These are phyloP conservation scores for Tulasnella calospora DNA, from an alignment of 768 basidiomycete genomes.

Conservation along the genomic window DNA sequence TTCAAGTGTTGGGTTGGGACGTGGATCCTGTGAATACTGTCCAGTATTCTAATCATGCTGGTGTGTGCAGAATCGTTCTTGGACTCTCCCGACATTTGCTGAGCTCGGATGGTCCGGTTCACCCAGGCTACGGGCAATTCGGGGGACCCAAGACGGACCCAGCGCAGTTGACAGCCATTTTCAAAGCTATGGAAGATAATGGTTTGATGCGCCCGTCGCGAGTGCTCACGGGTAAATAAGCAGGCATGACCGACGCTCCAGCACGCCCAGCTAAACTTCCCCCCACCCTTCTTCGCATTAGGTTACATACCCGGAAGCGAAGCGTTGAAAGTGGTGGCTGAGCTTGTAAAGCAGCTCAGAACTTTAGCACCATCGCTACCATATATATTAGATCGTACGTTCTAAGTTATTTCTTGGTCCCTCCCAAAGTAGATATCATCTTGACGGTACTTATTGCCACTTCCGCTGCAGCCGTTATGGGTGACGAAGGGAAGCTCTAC, in stretches of 20 bases:
- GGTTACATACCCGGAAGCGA: slow-evolving; percentile 88
- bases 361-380: slow-evolving; percentile 54
- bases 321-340: slow-evolving; percentile 60
- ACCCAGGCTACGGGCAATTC: slow-evolving; percentile 73
- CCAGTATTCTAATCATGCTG: slow-evolving; percentile 91
- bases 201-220: slow-evolving; percentile 67
- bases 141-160: slow-evolving; percentile 77
- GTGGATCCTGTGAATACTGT: slow-evolving; percentile 96
- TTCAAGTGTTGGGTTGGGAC: slow-evolving; percentile 74
- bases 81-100: background rate
- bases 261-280: background rate
- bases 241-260: background rate
- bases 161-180: slow-evolving; percentile 68
- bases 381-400: slow-evolving; percentile 89
- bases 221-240: slow-evolving; percentile 64
- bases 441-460: background rate
- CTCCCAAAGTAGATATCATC: background rate
- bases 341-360: slow-evolving; percentile 59
- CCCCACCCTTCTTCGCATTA: slow-evolving; percentile 33
- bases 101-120: background rate
- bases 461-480: slow-evolving; percentile 73
- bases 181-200: slow-evolving; percentile 67
- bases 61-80: slow-evolving; percentile 39
- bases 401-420: background rate
- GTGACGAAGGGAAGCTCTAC: slow-evolving; percentile 84